Evolutionary conservation across 768 basidiomycete species (phyloP).

Genomic region (Lactarius deliciosus): DNA sequence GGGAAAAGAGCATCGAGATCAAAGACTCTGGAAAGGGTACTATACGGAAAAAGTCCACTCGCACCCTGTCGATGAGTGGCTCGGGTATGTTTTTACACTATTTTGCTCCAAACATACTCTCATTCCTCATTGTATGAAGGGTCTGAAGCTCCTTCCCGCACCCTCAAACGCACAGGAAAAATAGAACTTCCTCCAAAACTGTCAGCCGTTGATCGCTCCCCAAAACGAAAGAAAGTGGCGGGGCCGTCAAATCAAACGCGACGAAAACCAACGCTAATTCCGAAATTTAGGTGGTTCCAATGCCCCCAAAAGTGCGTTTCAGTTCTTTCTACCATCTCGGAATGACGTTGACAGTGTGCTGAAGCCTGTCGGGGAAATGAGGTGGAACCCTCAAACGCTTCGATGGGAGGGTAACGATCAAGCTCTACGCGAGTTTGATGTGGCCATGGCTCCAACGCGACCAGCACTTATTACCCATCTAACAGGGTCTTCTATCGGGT

Average conservation of each 20-base stretch:
- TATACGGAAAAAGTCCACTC: constrained; percentile 55
- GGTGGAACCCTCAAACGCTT: constrained; percentile 86
- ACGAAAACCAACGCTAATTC: constrained; percentile 87
- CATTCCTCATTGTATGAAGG: constrained; percentile 28
- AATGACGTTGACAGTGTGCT: constrained; percentile 12
- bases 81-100: constrained; percentile 32
- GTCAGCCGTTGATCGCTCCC: constrained; percentile 31
- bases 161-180: constrained; percentile 55
- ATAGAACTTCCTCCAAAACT: constrained; percentile 53
- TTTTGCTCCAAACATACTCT: constrained; percentile 33
- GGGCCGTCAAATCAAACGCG: constrained; percentile 50
- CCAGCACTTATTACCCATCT: constrained; percentile 96
- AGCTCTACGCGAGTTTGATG: constrained; percentile 86
- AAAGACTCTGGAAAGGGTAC: constrained; percentile 53
- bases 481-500: constrained; percentile 82
- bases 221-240: constrained; percentile 53
- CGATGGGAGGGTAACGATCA: constrained; percentile 99
- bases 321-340: constrained; percentile 18
- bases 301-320: constrained; percentile 68
- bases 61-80: constrained; percentile 44
- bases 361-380: constrained; percentile 95
- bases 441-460: constrained; percentile 75
- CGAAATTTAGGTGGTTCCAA: constrained; percentile 70
- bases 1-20: constrained; percentile 41
- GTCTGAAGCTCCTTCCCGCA: constrained; percentile 22